These are phyloP conservation scores for Russula lepida DNA, from an alignment of 768 basidiomycete genomes.

Conservation along the genomic window DNA sequence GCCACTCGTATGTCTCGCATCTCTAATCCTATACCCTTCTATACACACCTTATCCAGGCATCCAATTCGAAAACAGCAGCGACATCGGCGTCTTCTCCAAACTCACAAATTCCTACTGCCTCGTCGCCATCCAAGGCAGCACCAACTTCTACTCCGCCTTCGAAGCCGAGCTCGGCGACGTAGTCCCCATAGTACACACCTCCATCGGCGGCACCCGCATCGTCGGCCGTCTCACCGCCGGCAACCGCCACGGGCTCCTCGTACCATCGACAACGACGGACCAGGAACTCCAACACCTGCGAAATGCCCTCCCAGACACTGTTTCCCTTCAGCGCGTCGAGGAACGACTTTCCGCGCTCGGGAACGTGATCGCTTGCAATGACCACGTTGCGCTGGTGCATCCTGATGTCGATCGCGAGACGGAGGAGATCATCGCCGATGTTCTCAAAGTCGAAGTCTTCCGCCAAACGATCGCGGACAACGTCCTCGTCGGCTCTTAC, in stretches of 20 bases:
- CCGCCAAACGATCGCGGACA: constrained; percentile 92
- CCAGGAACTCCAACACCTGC: constrained; percentile 95
- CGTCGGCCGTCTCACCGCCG: constrained; percentile 89
- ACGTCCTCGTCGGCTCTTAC: constrained; percentile 95
- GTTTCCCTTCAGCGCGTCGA: constrained; percentile 94
- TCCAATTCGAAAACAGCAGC: constrained; percentile 90
- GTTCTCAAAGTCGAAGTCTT: constrained; percentile 99
- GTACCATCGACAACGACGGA: constrained; percentile 95
- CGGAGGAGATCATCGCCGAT: constrained; percentile 99
- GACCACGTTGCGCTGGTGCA: constrained; percentile 99
- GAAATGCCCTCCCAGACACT: constrained; percentile 89
- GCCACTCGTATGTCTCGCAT: constrained; percentile 49
- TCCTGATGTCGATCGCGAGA: constrained; percentile 96
- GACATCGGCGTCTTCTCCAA: constrained; percentile 97
- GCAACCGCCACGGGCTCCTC: constrained; percentile 94
- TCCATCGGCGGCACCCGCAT: constrained; percentile 93
- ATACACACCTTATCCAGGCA: constrained; percentile 39
- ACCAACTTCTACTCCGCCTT: constrained; percentile 98
- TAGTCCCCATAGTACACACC: constrained; percentile 93
- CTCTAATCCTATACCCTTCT: neutral
- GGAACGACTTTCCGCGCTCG: constrained; percentile 92
- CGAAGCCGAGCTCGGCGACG: constrained; percentile 87
- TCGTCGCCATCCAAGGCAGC: constrained; percentile 87
- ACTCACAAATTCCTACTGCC: constrained; percentile 96
- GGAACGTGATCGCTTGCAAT: constrained; percentile 98